Evolutionary conservation across 108 stramenopile species (phyloP).

Genomic region (Skeletonema potamos): DNA sequence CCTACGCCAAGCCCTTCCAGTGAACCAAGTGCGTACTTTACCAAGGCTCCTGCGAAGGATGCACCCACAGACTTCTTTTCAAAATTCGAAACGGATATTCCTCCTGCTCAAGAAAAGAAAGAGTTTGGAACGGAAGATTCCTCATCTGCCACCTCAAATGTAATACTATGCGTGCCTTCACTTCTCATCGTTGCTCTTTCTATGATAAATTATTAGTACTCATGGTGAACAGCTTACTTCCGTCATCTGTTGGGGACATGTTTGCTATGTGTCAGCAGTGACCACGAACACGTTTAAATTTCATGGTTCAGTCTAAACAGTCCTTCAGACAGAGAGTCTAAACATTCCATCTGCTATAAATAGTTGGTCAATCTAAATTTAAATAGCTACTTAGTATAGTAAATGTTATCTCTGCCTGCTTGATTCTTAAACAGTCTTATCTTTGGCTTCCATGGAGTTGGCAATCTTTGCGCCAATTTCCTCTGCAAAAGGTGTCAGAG

Average conservation of each 20-base stretch:
- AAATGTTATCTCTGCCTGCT: neutral
- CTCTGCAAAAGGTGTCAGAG: slow-evolving; percentile 83
- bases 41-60: neutral
- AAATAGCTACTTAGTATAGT: neutral
- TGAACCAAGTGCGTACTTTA: neutral
- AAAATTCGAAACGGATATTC: neutral
- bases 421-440: slow-evolving; percentile 1
- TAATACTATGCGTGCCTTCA: neutral
- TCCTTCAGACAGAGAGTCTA: neutral
- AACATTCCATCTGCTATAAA: neutral
- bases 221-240: neutral
- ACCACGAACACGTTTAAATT: neutral
- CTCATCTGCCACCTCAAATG: neutral
- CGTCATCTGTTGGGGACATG: neutral
- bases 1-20: neutral
- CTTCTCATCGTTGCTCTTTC: neutral
- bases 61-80: neutral
- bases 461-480: slow-evolving; percentile 56
- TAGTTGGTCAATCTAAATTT: neutral
- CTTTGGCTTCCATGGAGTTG: slow-evolving; percentile 19
- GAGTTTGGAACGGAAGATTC: neutral
- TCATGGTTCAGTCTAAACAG: neutral
- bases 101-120: neutral
- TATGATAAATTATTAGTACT: neutral
- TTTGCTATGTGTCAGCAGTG: neutral